phyloP scores from a whole-genome alignment of 768 basidiomycete genomes.

The Boletellus ananas region DNA sequence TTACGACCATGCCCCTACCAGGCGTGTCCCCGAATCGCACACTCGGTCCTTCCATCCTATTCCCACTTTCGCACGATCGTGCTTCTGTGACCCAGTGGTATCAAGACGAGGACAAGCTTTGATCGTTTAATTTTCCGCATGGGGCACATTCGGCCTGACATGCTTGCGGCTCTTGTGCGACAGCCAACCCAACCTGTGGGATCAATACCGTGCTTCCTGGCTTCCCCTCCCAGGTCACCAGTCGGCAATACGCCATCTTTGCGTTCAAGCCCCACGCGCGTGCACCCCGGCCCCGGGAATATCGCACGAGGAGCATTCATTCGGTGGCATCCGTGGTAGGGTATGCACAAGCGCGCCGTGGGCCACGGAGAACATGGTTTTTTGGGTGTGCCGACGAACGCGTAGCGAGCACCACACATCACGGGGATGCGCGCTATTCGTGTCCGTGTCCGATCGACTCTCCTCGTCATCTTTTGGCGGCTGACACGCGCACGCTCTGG shows the following conservation, averaged over 20 bases:
- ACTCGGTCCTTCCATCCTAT: not conserved
- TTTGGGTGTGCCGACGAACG: not conserved
- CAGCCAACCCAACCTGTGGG: constrained; percentile 1
- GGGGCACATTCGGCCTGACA: not conserved
- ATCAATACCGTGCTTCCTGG: not conserved
- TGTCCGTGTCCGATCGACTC: too few species aligned
- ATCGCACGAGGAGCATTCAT: not conserved
- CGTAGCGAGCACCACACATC: not conserved
- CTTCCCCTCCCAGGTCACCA: not conserved
- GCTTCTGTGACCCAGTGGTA: constrained; percentile 11
- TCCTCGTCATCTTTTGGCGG: not conserved
- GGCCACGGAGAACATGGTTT: not conserved
- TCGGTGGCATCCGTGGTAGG: not conserved
- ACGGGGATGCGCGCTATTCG: not conserved
- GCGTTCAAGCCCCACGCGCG: not conserved
- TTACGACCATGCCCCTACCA: constrained; percentile 5
- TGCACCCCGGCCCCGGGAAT: not conserved
- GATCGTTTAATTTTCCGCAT: constrained; percentile 10
- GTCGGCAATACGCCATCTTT: not conserved
- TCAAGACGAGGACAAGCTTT: constrained; percentile 4
- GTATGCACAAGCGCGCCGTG: not conserved
- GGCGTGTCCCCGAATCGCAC: not conserved
- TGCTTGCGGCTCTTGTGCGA: constrained; percentile 3
- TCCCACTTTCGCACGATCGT: constrained; percentile 11
- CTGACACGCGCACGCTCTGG: not conserved